Conservation (phyloP, 139 green algal genomes). For the Trebouxia sp. region DNA sequence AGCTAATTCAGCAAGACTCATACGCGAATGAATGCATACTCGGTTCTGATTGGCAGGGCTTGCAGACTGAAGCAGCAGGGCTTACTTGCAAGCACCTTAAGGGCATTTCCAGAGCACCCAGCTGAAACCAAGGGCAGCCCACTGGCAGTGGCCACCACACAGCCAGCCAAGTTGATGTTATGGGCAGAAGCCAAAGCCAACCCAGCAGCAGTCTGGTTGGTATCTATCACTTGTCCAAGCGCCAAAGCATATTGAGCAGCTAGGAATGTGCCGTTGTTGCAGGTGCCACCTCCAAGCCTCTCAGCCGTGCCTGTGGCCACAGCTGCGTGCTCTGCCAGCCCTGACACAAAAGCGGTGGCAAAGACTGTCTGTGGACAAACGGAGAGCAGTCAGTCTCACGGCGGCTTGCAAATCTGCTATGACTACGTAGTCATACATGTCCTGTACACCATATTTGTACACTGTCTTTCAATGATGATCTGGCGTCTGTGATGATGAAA, state of each 20-base stretch:
- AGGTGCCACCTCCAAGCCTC: neutral
- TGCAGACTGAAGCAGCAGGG: too few species aligned
- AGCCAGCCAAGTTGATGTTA: neutral
- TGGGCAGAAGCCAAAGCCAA: neutral
- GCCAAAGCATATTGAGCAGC: neutral
- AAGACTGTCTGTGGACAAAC: conserved; percentile 4
- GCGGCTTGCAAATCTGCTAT: too few species aligned
- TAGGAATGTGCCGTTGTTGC: neutral
- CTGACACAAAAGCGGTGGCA: neutral
- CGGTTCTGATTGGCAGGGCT: too few species aligned
- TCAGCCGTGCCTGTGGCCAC: neutral
- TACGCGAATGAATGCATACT: too few species aligned
- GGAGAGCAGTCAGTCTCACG: neutral
- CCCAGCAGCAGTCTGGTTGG: neutral
- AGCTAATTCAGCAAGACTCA: too few species aligned
- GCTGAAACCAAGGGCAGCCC: neutral
- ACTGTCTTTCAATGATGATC: too few species aligned
- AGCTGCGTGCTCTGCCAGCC: neutral
- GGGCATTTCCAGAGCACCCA: neutral
- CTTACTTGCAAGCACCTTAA: conserved; percentile 8
- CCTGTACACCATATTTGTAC: too few species aligned
- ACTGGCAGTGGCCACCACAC: neutral
- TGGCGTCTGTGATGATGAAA: too few species aligned
- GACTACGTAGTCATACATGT: too few species aligned
- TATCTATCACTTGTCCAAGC: neutral